Evolutionary conservation across 495 filamentous ascomycete species (phyloP).

Genomic region (Oidiodendron maius): DNA sequence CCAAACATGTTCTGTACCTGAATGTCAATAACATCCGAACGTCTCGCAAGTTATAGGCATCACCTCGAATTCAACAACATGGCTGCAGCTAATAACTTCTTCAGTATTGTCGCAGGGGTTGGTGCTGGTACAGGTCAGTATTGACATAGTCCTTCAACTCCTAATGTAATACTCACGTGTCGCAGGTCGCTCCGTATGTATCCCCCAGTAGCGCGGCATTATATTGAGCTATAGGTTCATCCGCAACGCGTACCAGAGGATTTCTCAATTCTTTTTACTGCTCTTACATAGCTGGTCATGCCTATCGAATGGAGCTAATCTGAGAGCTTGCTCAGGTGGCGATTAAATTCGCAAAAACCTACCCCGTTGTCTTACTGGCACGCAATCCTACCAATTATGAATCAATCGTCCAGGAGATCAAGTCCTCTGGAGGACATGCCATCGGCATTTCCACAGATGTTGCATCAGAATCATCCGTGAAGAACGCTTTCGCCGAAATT

Average conservation of each 20-base stretch:
- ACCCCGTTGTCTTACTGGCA: slow-evolving; percentile 61
- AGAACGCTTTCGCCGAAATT: slow-evolving; percentile 55
- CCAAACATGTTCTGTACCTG: too few species aligned
- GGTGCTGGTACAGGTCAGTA: slow-evolving; percentile 60
- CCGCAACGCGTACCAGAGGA: too few species aligned
- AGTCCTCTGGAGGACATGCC: slow-evolving; percentile 53
- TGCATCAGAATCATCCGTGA: slow-evolving; percentile 46
- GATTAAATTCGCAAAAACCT: slow-evolving; percentile 52
- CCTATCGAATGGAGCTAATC: too few species aligned
- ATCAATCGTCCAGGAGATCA: slow-evolving; percentile 58
- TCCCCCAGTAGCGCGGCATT: too few species aligned
- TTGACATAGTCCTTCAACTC: slow-evolving; percentile 1
- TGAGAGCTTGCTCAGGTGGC: slow-evolving; percentile 47
- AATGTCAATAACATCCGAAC: slow-evolving; percentile 9
- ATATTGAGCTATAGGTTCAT: too few species aligned
- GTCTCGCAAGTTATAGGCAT: slow-evolving; percentile 3
- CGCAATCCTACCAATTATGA: slow-evolving; percentile 55
- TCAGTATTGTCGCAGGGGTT: slow-evolving; percentile 70
- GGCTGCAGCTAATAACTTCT: slow-evolving; percentile 37
- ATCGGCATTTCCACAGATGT: slow-evolving; percentile 65
- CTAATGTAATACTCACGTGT: not conserved
- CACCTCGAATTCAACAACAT: slow-evolving; percentile 8
- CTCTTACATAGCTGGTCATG: too few species aligned
- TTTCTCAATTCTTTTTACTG: too few species aligned
- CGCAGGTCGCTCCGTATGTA: not conserved